These are phyloP conservation scores for Euphorbia pulcherrima DNA, from an alignment of 345 rosid genomes.

Conservation along the genomic window DNA sequence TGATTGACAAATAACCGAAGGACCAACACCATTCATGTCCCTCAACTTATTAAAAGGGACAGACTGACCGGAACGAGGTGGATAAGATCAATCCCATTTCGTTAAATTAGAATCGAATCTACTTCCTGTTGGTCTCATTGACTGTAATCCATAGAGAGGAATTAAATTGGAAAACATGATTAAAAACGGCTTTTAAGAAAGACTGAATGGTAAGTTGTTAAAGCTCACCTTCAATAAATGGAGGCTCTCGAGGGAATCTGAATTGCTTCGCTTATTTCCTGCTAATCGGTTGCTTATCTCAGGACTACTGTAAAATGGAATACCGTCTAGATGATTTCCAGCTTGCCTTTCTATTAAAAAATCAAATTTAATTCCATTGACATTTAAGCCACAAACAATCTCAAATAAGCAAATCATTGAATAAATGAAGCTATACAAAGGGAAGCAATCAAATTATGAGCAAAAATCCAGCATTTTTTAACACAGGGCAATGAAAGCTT, in stretches of 20 bases:
- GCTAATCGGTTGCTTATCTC: conserved; percentile 57
- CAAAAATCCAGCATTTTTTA: too few species aligned
- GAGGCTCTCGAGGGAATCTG: conserved; percentile 66
- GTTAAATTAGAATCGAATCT: conserved; percentile 41
- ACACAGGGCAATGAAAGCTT: conserved; percentile 10
- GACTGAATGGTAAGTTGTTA: conserved; percentile 8
- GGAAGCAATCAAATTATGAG: background rate
- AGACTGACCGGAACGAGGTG: conserved; percentile 56
- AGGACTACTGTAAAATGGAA: conserved; percentile 64
- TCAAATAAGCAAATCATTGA: background rate
- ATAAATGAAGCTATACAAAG: background rate
- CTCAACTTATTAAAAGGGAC: conserved; percentile 65
- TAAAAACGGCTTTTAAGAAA: background rate
- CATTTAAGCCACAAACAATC: conserved; percentile 8
- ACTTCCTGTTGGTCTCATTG: conserved; percentile 42
- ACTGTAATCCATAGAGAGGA: conserved; percentile 37
- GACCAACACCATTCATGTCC: conserved; percentile 48
- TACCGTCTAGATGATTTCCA: conserved; percentile 74
- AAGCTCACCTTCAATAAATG: conserved; percentile 72
- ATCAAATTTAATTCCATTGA: conserved; percentile 23
- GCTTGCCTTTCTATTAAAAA: conserved; percentile 52
- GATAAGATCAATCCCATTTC: conserved; percentile 55
- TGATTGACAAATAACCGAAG: conserved; percentile 56
- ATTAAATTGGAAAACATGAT: conserved; percentile 14
- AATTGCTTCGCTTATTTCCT: conserved; percentile 73